Evolutionary conservation across 768 basidiomycete genomes (phyloP), one percentile per base, ranked within the genome.

Genomic region (Agrocybe praecox): DNA sequence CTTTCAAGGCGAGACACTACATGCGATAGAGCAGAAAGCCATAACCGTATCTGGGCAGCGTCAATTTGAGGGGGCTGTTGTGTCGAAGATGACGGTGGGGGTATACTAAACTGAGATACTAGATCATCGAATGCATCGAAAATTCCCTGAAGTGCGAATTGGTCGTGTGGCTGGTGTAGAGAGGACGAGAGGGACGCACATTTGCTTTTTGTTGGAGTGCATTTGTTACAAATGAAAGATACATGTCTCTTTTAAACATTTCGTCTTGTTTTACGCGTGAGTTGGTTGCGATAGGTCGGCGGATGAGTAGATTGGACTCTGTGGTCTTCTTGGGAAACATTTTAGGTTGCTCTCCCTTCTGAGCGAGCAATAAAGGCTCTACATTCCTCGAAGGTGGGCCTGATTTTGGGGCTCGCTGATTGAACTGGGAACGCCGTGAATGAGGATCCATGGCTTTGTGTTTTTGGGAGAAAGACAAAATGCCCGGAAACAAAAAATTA

Each of bases 1-100:
- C 86, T 86, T 63, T 94, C 95, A 29, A 99, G 79, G 42, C 92
- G 84, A 22, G 94, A 96, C 53, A 98, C 93, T 57, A 94, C 92
- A 66, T 98, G 93, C 0, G 93, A 90, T 23, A 99, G 80, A 0
- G 94, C 92, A 26, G 87, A 79, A 26, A 99, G 81, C 90, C 92
- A 95, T 6, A 87, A 74, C 11, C 89, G 85, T 46, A 96, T 73
- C 61, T 92, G 85, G 0, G 79, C 63, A 18, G 80, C 75, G 60
- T 79, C 76, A 2, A 64, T 58, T 34, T 79, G 78, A 18, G 60
- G 45, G 12, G 46, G 45, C 18, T 60, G 60, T 34, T 63, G 60
- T 29, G 52, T 49, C 8, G 61, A 42, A 3, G 63, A 51, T 22
- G 60, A 58, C 15, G 69, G 69, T 15, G 72, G 73, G 58, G 81